Percentiles rank a stretch among this genome's conserved stretches.
Conservation (phyloP, 2,329 filamentous ascomycete species). For the Aspergillaceae sp. region DNA sequence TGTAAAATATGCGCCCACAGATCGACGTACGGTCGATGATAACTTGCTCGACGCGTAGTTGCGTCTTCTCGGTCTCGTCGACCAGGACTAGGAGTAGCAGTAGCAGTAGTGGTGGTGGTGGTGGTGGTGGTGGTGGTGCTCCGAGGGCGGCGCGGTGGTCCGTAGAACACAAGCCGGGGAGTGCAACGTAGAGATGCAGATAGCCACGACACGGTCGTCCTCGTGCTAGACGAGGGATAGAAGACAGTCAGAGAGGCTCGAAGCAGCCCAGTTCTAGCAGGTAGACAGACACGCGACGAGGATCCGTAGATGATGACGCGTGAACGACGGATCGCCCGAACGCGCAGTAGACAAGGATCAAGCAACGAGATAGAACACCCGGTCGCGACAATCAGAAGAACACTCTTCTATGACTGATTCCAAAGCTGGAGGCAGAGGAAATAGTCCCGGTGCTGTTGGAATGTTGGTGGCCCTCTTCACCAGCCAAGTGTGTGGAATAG, state of each 20-base stretch:
- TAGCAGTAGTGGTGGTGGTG: too few species aligned
- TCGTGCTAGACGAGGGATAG: not conserved
- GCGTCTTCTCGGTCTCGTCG: not conserved
- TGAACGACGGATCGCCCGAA: not conserved
- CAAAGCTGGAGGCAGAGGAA: too few species aligned
- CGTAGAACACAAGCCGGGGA: not conserved
- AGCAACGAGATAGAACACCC: not conserved
- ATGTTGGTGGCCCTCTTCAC: too few species aligned
- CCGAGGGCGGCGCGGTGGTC: not conserved
- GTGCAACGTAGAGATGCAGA: not conserved
- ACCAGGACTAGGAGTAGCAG: not conserved
- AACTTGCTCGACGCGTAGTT: not conserved
- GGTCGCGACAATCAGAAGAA: not conserved
- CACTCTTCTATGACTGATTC: not conserved
- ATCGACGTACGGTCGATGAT: not conserved
- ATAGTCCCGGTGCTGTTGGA: too few species aligned
- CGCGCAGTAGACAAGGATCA: not conserved
- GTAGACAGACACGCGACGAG: not conserved
- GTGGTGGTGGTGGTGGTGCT: too few species aligned
- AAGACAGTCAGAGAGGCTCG: not conserved
- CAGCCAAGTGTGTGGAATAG: too few species aligned
- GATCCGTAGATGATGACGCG: not conserved
- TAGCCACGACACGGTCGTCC: not conserved
- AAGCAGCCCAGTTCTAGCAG: not conserved
- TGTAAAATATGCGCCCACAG: too few species aligned